phyloP scores from a whole-genome alignment of 106 monocot species.

The Dendrobium officinale region DNA sequence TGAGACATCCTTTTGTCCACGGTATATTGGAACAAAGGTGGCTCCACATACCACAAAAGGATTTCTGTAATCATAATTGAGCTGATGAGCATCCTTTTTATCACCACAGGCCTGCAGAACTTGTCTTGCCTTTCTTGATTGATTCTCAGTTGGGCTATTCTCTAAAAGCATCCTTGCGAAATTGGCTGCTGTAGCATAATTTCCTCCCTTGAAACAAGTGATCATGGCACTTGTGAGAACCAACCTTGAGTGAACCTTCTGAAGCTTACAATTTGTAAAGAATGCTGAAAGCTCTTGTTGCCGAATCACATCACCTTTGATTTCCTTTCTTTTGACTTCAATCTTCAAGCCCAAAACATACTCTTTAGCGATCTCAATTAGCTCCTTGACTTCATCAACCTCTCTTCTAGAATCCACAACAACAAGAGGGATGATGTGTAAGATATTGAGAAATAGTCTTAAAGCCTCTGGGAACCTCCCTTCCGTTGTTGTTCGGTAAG shows the following conservation, averaged over 20 bases:
- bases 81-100: constrained; percentile 31
- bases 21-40: constrained; percentile 54
- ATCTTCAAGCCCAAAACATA: constrained; percentile 57
- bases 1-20: constrained; percentile 50
- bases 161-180: constrained; percentile 55
- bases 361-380: constrained; percentile 42
- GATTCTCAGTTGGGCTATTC: constrained; percentile 36
- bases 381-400: constrained; percentile 64
- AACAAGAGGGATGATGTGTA: constrained; percentile 43
- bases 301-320: constrained; percentile 24
- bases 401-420: constrained; percentile 57
- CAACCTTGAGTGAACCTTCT: constrained; percentile 39
- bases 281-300: constrained; percentile 63
- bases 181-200: constrained; percentile 27
- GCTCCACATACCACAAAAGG: constrained; percentile 60
- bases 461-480: constrained; percentile 56
- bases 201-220: constrained; percentile 44
- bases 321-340: constrained; percentile 48
- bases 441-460: constrained; percentile 40
- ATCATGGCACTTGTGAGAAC: constrained; percentile 49
- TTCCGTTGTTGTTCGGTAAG: constrained; percentile 37
- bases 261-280: constrained; percentile 61
- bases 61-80: constrained; percentile 58
- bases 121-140: constrained; percentile 34
- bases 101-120: constrained; percentile 43